phyloP scores from a whole-genome alignment of 345 rosid genomes.

The Barbarea vulgaris region DNA sequence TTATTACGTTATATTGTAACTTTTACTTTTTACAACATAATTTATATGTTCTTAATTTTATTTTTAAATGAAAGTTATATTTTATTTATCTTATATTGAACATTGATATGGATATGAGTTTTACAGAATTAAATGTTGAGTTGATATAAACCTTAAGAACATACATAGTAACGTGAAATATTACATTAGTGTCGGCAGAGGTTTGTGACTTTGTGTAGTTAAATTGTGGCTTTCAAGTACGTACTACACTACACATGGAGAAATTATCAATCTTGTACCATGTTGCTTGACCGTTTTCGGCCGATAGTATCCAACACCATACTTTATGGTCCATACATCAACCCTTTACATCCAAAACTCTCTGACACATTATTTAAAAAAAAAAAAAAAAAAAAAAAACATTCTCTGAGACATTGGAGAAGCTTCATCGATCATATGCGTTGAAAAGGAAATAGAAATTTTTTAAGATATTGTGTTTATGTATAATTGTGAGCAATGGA shows the following conservation, averaged over 20 bases:
- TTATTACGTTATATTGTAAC: too few relatives aligned
- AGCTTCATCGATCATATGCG: slow-evolving; percentile 8
- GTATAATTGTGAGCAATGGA: neutral
- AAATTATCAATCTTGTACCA: slow-evolving; percentile 22
- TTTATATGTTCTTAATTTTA: neutral
- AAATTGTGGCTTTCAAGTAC: neutral
- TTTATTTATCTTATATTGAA: neutral
- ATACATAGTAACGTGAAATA: neutral
- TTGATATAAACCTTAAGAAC: neutral
- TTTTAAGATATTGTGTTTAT: neutral
- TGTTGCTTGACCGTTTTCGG: slow-evolving; percentile 10
- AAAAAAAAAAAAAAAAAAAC: too few relatives aligned
- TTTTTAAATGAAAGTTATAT: neutral
- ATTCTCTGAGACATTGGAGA: too few relatives aligned
- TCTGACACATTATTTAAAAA: too few relatives aligned
- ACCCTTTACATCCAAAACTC: neutral
- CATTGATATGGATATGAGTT: neutral
- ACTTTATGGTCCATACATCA: neutral
- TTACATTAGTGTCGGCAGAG: slow-evolving; percentile 14
- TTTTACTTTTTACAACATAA: too few relatives aligned
- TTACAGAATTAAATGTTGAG: neutral
- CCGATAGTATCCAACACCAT: slow-evolving; percentile 22
- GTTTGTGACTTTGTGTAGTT: neutral
- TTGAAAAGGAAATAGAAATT: neutral
- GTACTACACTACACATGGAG: neutral